Evolutionary conservation across 1,139 yeast species (phyloP).

Genomic region (Wickerhamomyces sp.): DNA sequence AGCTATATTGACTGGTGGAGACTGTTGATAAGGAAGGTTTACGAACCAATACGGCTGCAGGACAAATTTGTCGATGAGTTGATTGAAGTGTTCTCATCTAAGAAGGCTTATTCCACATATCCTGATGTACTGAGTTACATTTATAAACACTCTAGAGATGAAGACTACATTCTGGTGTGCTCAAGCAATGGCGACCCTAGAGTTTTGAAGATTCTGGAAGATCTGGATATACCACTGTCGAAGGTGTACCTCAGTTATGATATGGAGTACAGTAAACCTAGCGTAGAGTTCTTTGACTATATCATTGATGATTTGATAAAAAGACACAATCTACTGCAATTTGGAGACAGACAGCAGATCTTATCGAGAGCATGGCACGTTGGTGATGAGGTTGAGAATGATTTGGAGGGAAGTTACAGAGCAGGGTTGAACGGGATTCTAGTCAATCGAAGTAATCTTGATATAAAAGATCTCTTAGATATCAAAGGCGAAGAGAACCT

Average conservation of each 20-base stretch:
- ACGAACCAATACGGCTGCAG: conserved; percentile 29
- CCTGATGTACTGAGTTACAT: conserved; percentile 52
- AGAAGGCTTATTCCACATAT: conserved; percentile 46
- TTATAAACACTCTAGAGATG: conserved; percentile 27
- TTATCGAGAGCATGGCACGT: conserved; percentile 49
- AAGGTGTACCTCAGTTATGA: conserved; percentile 51
- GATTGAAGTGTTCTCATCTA: conserved; percentile 41
- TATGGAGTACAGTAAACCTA: conserved; percentile 50
- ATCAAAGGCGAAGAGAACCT: conserved; percentile 11
- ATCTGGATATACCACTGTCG: conserved; percentile 40
- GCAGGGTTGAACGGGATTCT: conserved; percentile 64
- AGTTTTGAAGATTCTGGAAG: conserved; percentile 38
- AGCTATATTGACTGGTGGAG: conserved; percentile 57
- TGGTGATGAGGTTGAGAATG: conserved; percentile 57
- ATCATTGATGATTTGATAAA: conserved; percentile 29
- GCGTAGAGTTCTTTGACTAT: conserved; percentile 39
- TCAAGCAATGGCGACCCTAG: conserved; percentile 61
- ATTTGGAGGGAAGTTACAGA: conserved; percentile 44
- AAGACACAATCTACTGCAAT: conserved; percentile 4
- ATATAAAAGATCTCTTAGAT: too few relatives aligned
- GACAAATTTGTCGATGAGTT: conserved; percentile 34
- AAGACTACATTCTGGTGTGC: conserved; percentile 37
- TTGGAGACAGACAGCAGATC: conserved; percentile 9
- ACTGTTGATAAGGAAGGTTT: conserved; percentile 40
- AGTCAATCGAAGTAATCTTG: conserved; percentile 41